Conservation (phyloP, 331 rosid genomes). For the Malus hybrid region DNA sequence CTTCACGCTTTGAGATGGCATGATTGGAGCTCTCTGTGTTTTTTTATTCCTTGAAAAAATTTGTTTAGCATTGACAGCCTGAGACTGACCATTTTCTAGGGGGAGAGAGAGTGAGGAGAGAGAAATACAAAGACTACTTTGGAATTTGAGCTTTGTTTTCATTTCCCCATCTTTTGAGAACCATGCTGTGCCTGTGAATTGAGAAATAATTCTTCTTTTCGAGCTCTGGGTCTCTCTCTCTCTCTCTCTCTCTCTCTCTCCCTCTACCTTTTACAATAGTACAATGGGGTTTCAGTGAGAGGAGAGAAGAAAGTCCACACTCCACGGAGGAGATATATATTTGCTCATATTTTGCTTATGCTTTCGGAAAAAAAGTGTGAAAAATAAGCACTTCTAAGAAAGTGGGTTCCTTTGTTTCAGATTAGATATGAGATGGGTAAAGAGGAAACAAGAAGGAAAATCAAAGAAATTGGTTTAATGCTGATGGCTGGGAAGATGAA, state of each 20-base stretch:
- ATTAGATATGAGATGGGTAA: conserved; percentile 37
- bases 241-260: background rate
- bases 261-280: background rate
- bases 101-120: conserved; percentile 22
- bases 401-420: conserved; percentile 23
- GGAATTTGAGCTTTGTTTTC: conserved; percentile 49
- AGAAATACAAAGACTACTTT: conserved; percentile 31
- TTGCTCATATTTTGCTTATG: conserved; percentile 26
- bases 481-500: conserved; percentile 47
- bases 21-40: conserved; percentile 29
- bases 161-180: conserved; percentile 76
- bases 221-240: conserved; percentile 31
- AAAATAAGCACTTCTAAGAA: conserved; percentile 29
- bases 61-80: conserved; percentile 23
- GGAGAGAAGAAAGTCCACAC: conserved; percentile 1
- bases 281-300: conserved; percentile 20
- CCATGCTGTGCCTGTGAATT: conserved; percentile 59
- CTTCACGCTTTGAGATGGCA: conserved; percentile 51
- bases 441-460: conserved; percentile 24
- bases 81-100: conserved; percentile 29
- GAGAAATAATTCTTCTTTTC: conserved; percentile 19
- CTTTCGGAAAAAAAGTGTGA: conserved; percentile 31
- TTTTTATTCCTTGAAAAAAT: conserved; percentile 13
- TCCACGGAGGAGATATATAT: conserved; percentile 5
- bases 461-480: conserved; percentile 14